A percentile compares a stretch with the other conserved stretches of the same genome.
phyloP scores from a whole-genome alignment of 805 yeast species.

The Ogataea pini region DNA sequence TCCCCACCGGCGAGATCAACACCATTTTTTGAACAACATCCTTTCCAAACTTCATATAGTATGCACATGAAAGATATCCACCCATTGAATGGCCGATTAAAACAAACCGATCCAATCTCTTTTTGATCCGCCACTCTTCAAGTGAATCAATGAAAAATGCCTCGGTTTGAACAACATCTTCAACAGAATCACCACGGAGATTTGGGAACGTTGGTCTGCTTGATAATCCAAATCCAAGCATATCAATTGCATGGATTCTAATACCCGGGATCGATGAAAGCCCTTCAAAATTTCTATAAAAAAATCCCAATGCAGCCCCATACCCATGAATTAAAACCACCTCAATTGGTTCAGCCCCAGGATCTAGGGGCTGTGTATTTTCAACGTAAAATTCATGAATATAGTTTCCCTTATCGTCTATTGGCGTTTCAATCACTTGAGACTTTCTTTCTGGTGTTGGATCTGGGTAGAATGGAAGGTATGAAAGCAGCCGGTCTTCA shows the following conservation, averaged over 20 bases:
- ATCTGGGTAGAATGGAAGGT: constrained; percentile 60
- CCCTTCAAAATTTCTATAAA: constrained; percentile 63
- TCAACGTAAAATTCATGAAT: constrained; percentile 76
- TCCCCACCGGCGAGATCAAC: constrained; percentile 75
- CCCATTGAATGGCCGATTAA: constrained; percentile 82
- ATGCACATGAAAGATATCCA: constrained; percentile 70
- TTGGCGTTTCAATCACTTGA: constrained; percentile 51
- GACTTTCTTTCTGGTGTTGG: constrained; percentile 49
- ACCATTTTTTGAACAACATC: constrained; percentile 52
- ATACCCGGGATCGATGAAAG: constrained; percentile 54
- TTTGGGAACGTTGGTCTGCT: constrained; percentile 49
- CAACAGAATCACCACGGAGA: constrained; percentile 32
- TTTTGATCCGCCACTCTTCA: constrained; percentile 61
- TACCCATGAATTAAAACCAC: constrained; percentile 87
- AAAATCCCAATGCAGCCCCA: constrained; percentile 87
- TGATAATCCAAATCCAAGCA: constrained; percentile 72
- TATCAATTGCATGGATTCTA: constrained; percentile 65
- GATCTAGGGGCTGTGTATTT: constrained; percentile 33
- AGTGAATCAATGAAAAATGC: constrained; percentile 59
- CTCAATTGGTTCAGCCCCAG: constrained; percentile 18
- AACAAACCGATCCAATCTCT: constrained; percentile 52
- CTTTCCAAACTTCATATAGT: constrained; percentile 58
- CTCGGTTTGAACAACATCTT: constrained; percentile 48
- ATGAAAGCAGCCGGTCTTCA: constrained; percentile 50
- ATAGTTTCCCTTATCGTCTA: constrained; percentile 45